These are phyloP conservation scores for Ramularia endophylla DNA, from an alignment of 2,329 filamentous ascomycete genomes.

Conservation along the genomic window DNA sequence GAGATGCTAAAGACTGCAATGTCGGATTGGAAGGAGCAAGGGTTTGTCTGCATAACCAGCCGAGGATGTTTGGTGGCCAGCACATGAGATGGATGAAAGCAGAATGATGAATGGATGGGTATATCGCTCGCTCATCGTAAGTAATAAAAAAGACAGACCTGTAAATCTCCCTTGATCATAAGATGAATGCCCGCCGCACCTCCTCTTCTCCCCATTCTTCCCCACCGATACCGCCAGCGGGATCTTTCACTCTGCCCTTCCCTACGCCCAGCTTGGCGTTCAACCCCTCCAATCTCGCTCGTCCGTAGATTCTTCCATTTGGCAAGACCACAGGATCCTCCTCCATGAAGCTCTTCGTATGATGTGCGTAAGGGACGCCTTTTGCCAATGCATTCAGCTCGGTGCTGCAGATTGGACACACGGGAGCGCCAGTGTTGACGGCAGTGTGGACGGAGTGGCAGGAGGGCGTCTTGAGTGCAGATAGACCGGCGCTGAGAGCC, in stretches of 20 bases:
- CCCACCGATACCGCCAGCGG: slow-evolving; percentile 56
- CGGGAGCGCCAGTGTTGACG: slow-evolving; percentile 59
- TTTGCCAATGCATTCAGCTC: slow-evolving; percentile 89
- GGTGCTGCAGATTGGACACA: slow-evolving; percentile 93
- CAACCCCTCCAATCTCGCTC: slow-evolving; percentile 65
- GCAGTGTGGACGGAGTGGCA: slow-evolving; percentile 68
- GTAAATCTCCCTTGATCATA: slow-evolving; percentile 39
- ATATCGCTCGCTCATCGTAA: no score
- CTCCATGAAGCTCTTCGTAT: slow-evolving; percentile 90
- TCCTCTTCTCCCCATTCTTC: slow-evolving; percentile 57
- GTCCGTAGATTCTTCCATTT: slow-evolving; percentile 79
- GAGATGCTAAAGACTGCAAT: no score
- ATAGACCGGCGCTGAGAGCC: slow-evolving; percentile 83
- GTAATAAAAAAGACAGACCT: no score
- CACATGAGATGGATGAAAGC: no score
- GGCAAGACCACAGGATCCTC: slow-evolving; percentile 80
- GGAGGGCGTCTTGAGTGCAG: slow-evolving; percentile 89
- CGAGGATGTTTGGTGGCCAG: no score
- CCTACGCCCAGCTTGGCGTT: slow-evolving; percentile 72
- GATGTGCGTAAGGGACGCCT: slow-evolving; percentile 88
- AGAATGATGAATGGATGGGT: no score
- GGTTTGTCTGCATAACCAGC: no score
- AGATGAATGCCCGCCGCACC: slow-evolving; percentile 87
- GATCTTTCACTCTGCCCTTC: slow-evolving; percentile 65
- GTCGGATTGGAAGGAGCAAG: no score